Percentiles rank a stretch among this genome's conserved stretches.
phyloP scores from a whole-genome alignment of 257 asterid genomes.

The Osmanthus fragrans region DNA sequence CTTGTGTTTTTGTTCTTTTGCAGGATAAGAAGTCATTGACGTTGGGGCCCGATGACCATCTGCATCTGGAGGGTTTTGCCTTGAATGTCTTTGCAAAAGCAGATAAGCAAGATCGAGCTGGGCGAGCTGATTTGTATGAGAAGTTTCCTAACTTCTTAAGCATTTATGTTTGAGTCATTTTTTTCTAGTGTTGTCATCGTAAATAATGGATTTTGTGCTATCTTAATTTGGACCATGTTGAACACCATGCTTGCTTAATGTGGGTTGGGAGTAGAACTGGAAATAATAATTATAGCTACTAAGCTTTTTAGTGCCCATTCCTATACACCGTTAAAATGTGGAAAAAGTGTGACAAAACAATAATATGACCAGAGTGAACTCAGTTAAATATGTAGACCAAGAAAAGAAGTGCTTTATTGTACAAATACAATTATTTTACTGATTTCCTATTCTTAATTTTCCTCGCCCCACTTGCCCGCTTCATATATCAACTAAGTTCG shows the following conservation, averaged over 20 bases:
- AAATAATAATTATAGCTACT: background rate
- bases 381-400: background rate
- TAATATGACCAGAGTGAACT: background rate
- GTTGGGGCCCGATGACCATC: conserved; percentile 79
- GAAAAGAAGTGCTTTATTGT: background rate
- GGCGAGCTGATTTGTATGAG: conserved; percentile 78
- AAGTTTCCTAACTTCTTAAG: conserved; percentile 18
- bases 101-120: conserved; percentile 96
- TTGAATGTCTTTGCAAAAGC: conserved; percentile 82
- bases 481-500: no score
- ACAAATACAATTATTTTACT: no score
- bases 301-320: background rate
- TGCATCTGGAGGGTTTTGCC: conserved; percentile 92
- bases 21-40: conserved; percentile 89
- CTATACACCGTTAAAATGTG: background rate
- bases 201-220: conserved; percentile 8
- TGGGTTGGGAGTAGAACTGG: background rate
- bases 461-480: no score
- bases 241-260: background rate
- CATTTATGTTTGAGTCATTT: background rate
- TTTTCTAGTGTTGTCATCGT: conserved; percentile 10
- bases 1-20: conserved; percentile 6
- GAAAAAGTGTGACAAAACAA: background rate
- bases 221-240: background rate
- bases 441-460: no score